phyloP scores from a whole-genome alignment of 2,329 filamentous ascomycete genomes.

The Cladosporium sp. region DNA sequence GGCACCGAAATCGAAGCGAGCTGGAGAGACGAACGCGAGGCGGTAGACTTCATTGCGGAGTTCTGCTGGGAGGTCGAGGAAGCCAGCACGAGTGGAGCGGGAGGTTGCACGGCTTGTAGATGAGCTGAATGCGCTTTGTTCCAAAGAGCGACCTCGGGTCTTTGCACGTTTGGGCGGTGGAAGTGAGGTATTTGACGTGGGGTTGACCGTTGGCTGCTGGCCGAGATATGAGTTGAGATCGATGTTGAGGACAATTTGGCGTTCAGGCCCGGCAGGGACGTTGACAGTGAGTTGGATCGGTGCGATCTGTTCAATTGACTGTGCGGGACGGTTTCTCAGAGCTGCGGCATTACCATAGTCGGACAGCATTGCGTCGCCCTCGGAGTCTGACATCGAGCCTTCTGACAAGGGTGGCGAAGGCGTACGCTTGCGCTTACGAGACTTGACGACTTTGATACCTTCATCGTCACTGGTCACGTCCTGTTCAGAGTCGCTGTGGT shows the following conservation, averaged over 20 bases:
- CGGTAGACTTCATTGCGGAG: conserved; percentile 46
- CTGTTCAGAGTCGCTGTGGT: conserved; percentile 28
- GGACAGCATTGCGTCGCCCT: conserved; percentile 16
- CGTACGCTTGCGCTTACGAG: conserved; percentile 28
- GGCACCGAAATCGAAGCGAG: conserved; percentile 33
- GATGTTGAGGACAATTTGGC: conserved; percentile 37
- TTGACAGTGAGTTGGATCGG: conserved; percentile 42
- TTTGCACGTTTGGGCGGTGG: conserved; percentile 5
- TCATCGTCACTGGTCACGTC: conserved; percentile 32
- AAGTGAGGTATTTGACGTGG: not conserved
- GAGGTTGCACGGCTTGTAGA: not conserved
- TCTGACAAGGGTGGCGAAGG: conserved; percentile 23
- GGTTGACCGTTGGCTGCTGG: not conserved
- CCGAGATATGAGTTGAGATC: conserved; percentile 11
- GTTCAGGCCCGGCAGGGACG: conserved; percentile 41
- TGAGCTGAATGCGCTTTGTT: not conserved
- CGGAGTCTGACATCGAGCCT: conserved; percentile 16
- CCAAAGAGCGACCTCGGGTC: not conserved
- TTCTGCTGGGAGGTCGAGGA: conserved; percentile 38
- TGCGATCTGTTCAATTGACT: conserved; percentile 14
- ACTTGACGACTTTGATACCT: conserved; percentile 19
- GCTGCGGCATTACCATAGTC: conserved; percentile 14
- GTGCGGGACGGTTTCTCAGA: not conserved
- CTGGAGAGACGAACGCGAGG: conserved; percentile 34
- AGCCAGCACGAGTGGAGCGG: conserved; percentile 18